phyloP scores from a whole-genome alignment of 2,329 filamentous ascomycete genomes.

The Diaporthe citriasiana region DNA sequence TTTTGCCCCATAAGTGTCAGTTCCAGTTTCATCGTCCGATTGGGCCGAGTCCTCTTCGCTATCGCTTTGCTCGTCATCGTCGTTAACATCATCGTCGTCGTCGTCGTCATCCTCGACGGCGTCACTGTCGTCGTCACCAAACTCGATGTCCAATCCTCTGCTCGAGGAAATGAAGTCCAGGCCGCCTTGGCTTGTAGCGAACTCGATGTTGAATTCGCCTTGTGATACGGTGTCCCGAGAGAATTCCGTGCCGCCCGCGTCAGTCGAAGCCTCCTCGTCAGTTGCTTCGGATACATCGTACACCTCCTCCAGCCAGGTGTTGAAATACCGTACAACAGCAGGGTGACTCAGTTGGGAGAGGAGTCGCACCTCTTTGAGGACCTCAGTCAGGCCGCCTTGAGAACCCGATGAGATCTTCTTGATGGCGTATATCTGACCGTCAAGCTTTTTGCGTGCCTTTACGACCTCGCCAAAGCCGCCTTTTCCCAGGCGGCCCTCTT shows the following conservation, averaged over 20 bases:
- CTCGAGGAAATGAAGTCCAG: slow-evolving; percentile 95
- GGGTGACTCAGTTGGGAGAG: slow-evolving; percentile 95
- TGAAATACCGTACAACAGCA: slow-evolving; percentile 88
- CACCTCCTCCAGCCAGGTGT: slow-evolving; percentile 90
- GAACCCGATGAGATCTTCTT: slow-evolving; percentile 95
- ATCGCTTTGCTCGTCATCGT: slow-evolving; percentile 58
- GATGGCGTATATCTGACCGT: slow-evolving; percentile 93
- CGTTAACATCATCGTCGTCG: slow-evolving; percentile 54
- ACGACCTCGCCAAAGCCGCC: slow-evolving; percentile 97
- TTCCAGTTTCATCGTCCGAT: slow-evolving; percentile 55
- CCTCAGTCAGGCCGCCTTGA: slow-evolving; percentile 82
- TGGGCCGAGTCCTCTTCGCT: slow-evolving; percentile 59
- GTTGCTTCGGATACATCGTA: slow-evolving; percentile 63
- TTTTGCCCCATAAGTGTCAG: slow-evolving; percentile 43
- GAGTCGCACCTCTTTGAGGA: slow-evolving; percentile 87
- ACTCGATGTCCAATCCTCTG: slow-evolving; percentile 82
- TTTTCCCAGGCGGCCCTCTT: slow-evolving; percentile 89
- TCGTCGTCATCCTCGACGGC: slow-evolving; percentile 76
- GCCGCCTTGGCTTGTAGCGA: slow-evolving; percentile 81
- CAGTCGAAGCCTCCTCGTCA: slow-evolving; percentile 70
- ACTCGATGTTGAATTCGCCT: slow-evolving; percentile 63
- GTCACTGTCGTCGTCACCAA: slow-evolving; percentile 73
- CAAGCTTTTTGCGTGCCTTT: slow-evolving; percentile 93
- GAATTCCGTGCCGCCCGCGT: slow-evolving; percentile 54
- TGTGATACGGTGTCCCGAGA: slow-evolving; percentile 59